Evolutionary conservation across 2,329 filamentous ascomycete genomes (phyloP), one percentile per base, ranked within the genome.

Genomic region (Pseudogymnoascus sp.): DNA sequence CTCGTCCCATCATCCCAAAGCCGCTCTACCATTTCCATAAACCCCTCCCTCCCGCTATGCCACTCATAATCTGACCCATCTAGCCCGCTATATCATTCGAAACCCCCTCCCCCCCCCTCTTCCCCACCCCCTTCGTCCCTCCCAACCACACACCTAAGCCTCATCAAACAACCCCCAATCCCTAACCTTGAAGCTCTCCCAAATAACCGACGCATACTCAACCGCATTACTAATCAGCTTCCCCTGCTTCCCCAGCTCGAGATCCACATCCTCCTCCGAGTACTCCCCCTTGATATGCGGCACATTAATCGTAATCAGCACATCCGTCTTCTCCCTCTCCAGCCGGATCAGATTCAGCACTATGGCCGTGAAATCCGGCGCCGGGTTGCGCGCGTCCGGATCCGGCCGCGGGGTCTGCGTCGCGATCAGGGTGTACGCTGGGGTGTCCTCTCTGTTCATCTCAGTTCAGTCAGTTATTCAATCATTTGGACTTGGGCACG

Each of bases 291-390:
- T 81, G 68, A 91, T 87, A 72, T 95, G 88, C 29, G 93, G 93
- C 59, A 96, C 89, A 75, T 96, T 97, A 72, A 96, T 85, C 42
- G 90, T 90, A 66, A 96, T 85, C 56, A 96, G 78, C 40, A 97
- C 78, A 75, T 97, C 93, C 1, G 93, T 93, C 64, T 80, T 80
- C 72, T 92, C 82, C 70, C 84, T 82, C 75, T 87, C 87, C 56
- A 97, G 80, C 14, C 93, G 82, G 63, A 97, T 77, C 42, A 97
- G 79, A 14, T 91, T 85, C 67, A 96, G 80, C 68, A 93, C 84
- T 65, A 95, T 87, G 44, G 85, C 89, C 6, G 90, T 90, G 74
- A 89, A 89, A 53, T 79, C 78, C 0, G 77, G 76, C 66, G 72
- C 74, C 59, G 70, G 71, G 44, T 74, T 72, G 62, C 73, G 72